Conservation (phyloP, 345 rosid species). For the Sonneratia alba region DNA sequence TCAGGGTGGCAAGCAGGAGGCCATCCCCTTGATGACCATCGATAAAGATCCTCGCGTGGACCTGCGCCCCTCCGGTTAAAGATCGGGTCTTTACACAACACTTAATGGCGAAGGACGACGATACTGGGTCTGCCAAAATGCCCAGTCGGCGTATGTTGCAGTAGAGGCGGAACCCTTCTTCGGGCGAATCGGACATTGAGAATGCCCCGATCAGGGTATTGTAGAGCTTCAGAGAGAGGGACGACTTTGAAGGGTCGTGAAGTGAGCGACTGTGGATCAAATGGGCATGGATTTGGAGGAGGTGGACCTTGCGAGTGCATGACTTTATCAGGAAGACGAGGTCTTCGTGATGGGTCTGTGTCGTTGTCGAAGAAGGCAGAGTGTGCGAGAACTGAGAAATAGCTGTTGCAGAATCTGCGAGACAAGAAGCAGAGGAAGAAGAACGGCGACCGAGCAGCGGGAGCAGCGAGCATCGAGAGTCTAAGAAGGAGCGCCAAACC, state of each 20-base stretch:
- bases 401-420: not conserved
- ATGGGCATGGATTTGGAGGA: slow-evolving; percentile 64
- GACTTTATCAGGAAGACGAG: slow-evolving; percentile 44
- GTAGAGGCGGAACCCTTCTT: slow-evolving; percentile 42
- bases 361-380: not conserved
- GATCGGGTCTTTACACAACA: slow-evolving; percentile 35
- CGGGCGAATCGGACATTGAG: slow-evolving; percentile 35
- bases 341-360: not conserved
- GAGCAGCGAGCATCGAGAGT: not conserved
- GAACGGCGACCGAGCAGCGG: not conserved
- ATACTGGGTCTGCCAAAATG: slow-evolving; percentile 32
- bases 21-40: slow-evolving; percentile 62
- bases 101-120: slow-evolving; percentile 52
- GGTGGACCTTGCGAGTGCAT: slow-evolving; percentile 32
- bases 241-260: slow-evolving; percentile 26
- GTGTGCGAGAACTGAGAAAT: not conserved
- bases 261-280: slow-evolving; percentile 38
- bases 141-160: slow-evolving; percentile 31
- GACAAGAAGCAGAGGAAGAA: not conserved
- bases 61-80: slow-evolving; percentile 42
- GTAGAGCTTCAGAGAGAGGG: slow-evolving; percentile 43
- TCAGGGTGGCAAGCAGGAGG: slow-evolving; percentile 51
- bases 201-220: slow-evolving; percentile 67
- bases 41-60: slow-evolving; percentile 49
- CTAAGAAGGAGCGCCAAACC: not conserved